Evolutionary conservation across 2,329 filamentous ascomycete genomes (phyloP), one percentile per base, ranked within the genome.

Genomic region (Geosmithia putterillii): DNA sequence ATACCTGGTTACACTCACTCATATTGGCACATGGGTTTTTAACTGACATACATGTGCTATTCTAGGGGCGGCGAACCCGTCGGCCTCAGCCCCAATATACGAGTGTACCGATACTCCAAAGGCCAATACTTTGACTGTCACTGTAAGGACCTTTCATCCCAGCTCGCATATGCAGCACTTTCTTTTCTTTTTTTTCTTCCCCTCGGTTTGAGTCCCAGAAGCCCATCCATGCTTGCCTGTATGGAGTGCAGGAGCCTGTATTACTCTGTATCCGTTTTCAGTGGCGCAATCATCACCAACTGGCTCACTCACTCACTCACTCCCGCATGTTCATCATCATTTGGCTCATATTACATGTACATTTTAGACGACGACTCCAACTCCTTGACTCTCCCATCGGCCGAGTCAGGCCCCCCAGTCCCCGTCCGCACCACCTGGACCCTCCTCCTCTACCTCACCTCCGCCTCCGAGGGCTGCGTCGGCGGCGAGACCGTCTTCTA

Each of bases 401-500:
- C 57, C n/a, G n/a, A n/a, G n/a, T n/a, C n/a, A n/a, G n/a, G n/a
- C 18, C 53, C 52, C 17, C 56, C 59, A 0, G 48, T 56, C 22
- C 52, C 55, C 21, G 60, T 56, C 22, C 55, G 58, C 25, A 95
- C 90, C 5, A 95, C 88, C 0, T 95, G 89, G 88, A 95, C 90
- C 0, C 67, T 95, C 5, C 71, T 95, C 0, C 74, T 95, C 32
- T 96, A 95, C 56, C 72, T 95, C 44, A 92, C 85, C 1, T 86
- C 82, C 1, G 69, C 78, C 2, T 64, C 73, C 1, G 85, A 85
- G 7, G 84, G 83, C 4, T 94, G 88, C 53, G 60, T 75, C 19
- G 90, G 90, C 19, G 90, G 90, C 25, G 86, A 95, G 62, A 95
- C 90, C 0, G 86, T 92, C 25, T 95, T 95, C 61, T 94, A 94